Evolutionary conservation across 1,284 basidiomycete genomes (phyloP), one percentile per base, ranked within the genome.

Genomic region (Flammula alnicola): DNA sequence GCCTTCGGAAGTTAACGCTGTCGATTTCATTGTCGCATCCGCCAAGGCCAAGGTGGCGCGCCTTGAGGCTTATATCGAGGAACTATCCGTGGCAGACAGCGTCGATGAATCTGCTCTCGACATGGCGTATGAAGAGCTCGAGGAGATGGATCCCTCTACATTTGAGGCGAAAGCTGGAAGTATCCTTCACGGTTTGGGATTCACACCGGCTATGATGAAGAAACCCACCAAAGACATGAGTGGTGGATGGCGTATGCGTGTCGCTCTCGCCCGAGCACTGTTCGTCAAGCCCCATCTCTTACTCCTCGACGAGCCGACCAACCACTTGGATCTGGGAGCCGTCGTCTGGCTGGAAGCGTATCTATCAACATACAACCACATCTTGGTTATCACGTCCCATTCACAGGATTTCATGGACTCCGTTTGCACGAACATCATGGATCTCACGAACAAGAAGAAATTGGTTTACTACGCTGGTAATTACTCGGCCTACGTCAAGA

Each of bases 321-420:
- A 94, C 69, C 92, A 94, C 68, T 80, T 98, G 71, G 95, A 98
- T 79, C 78, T 98, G 49, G 95, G 95, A 57, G 96, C 96, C 46
- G 96, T 99, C 59, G 96, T 98, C 51, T 99, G 96, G 96, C 79
- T 99, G 48, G 96, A 99, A 72, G 96, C 95, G 10, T 98, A 98
- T 74, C 80, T 98, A 36, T 92, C 93, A 38, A 98, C 93, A 40
- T 99, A 98, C 77, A 98, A 97, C 77, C 95, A 98, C 71, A 98
- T 98, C 67, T 83, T 99, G 59, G 91, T 98, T 64, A 88, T 94
- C 74, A 95, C 93, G 25, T 94, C 91, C 49, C 96, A 98, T 78
- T 98, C 95, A 40, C 91, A 94, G 70, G 96, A 98, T 77, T 98
- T 98, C 78, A 95, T 98, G 93, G 96, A 98, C 75, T 87, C 81